Base-by-base conservation (phyloP, 2,329 filamentous ascomycete genomes). In the Colletotrichum spinosum region DNA sequence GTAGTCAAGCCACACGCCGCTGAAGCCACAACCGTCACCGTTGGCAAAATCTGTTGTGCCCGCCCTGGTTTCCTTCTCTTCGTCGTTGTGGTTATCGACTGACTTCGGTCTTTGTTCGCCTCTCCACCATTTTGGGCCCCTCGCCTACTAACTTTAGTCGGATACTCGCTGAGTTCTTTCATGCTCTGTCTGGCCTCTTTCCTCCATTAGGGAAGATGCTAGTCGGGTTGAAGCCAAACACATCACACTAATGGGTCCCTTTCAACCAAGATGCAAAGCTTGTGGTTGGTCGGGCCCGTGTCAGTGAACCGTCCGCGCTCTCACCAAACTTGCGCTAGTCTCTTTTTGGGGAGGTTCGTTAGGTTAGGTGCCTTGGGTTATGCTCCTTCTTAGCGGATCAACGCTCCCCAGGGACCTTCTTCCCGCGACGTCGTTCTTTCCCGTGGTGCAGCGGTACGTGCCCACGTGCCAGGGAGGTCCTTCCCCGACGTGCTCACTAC, bases 271-370 rank as follows among this genome's bases (percentile, higher is more conserved):
- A 39, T 25, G 42, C 17, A 50, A 62, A 61, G 51, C 63, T 65
- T 62, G 53, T 65, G 62, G 52, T 56, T 62, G 58, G 62, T 52
- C 51, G 37, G 46, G 57, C 9, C 52, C 48, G 42, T 52, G 57
- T 61, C 62, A 44, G 41, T 17, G 13, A 35, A 4, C 41, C 35
- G 52, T 37, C 62, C 48, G 62, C 2, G 41, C 62, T 13, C 4
- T 33, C 51, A 37, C 51, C 51, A 50, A 52, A 35, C 39, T n/a
- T 25, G 15, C 13, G 39, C 50, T 65, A 65, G n/a, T 3, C 56
- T 17, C 42, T 4, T 25, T 25, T 25, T 15, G 25, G 25, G 10
- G 6, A 2, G n/a, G 44, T 25, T 39, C 25, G 41, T 52, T 2
- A 10, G 7, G 7, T 45, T 8, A 11, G 11, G 39, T 44, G 13